Evolutionary conservation across 225 moss, liverwort and hornwort genomes (phyloP), one percentile per base, ranked within the genome.

Genomic region (Bryoerythrophyllum caledonicum): DNA sequence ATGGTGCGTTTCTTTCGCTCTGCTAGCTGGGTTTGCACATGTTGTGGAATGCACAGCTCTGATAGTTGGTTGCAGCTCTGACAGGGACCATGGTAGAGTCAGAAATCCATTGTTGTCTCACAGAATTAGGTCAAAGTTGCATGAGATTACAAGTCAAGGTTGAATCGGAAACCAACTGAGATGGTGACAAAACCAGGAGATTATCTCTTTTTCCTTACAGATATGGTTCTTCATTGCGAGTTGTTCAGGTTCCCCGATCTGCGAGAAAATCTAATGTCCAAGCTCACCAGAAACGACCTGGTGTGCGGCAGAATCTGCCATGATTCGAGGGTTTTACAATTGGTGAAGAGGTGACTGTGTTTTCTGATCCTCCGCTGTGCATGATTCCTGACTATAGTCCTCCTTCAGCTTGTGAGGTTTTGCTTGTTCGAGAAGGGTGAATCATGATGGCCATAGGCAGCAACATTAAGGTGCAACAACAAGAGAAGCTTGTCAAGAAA

Each of bases 381-480:
- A 38, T 58, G 34, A 3, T 52, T 44, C 43, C 53, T 35, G 0
- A 46, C 66, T 48, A 25, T 19, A 58, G 72, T 46, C 8, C 10
- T 25, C 44, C 67, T 32, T 40, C 59, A 27, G 49, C 58, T 74
- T 67, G 3, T 21, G 62, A 30, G 16, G 23, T 48, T 24, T 54
- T 60, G 58, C 67, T 10, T 55, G 20, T 51, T 25, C 19, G 38
- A 11, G 49, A 56, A 67, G 26, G 26, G 30, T 55, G 81, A 81
- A 61, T 49, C 53, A 74, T 71, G 41, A 84, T 84, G 81, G 58
- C 72, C 27, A 81, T 75, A 51, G 69, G 70, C 41, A 71, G 55
- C 62, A 81, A 40, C 61, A 2, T 38, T 38, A 81, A 74, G 66
- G 51, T 78, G 74, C 75, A 72, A 75, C 75, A 63, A 34, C 65